Conservation (phyloP, 2,329 filamentous ascomycete genomes). For the Diaporthe sp. region DNA sequence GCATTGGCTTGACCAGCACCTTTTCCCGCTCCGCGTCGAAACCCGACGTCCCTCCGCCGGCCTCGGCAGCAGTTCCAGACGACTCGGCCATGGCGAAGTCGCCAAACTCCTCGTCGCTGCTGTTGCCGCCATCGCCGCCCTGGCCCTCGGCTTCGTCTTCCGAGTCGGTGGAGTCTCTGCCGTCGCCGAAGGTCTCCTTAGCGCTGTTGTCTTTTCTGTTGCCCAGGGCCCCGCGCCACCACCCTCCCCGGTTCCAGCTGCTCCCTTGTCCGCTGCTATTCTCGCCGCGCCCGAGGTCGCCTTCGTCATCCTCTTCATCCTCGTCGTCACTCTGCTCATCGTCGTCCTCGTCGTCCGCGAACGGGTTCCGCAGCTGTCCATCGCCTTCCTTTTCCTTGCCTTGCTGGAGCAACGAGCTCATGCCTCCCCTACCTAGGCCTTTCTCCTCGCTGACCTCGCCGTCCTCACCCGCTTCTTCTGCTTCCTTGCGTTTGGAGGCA, state of each 20-base stretch:
- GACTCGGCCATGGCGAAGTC: constrained; percentile 77
- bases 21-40: constrained; percentile 52
- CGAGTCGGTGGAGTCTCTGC: constrained; percentile 51
- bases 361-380: constrained; percentile 61
- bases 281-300: constrained; percentile 51
- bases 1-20: constrained; percentile 68
- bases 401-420: constrained; percentile 37
- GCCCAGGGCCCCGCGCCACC: constrained; percentile 53
- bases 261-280: constrained; percentile 47
- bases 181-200: constrained; percentile 53
- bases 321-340: constrained; percentile 67
- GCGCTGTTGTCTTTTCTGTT: constrained; percentile 41
- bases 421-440: constrained; percentile 37
- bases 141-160: constrained; percentile 58
- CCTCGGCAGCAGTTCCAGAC: constrained; percentile 42
- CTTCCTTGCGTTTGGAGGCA: constrained; percentile 74
- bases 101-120: constrained; percentile 73
- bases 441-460: constrained; percentile 49
- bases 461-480: constrained; percentile 59
- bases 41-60: constrained; percentile 19
- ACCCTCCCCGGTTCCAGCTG: constrained; percentile 52
- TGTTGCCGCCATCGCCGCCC: constrained; percentile 65
- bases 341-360: constrained; percentile 70
- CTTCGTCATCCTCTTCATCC: constrained; percentile 59
- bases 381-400: constrained; percentile 32